phyloP scores from a whole-genome alignment of 192 early-diverging fungal species.

The Mortierella hygrophila region DNA sequence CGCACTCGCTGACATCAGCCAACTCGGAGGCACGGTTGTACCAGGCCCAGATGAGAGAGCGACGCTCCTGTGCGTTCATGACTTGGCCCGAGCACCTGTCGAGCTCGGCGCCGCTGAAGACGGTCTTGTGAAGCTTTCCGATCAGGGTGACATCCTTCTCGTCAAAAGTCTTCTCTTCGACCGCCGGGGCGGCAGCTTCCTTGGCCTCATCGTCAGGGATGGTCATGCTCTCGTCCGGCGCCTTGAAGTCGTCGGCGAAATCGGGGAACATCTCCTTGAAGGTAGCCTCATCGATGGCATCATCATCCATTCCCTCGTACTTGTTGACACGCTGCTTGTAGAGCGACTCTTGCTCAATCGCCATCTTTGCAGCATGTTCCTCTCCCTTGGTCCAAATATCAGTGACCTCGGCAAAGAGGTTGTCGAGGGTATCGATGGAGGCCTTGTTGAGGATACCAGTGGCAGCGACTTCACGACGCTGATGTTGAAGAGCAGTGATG shows the following conservation, averaged over 20 bases:
- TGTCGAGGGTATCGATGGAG: slow-evolving; percentile 61
- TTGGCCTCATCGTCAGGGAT: slow-evolving; percentile 52
- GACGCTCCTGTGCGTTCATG: slow-evolving; percentile 43
- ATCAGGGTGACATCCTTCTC: slow-evolving; percentile 63
- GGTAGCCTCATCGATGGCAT: slow-evolving; percentile 80
- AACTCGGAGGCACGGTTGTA: slow-evolving; percentile 63
- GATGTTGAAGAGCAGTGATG: slow-evolving; percentile 60
- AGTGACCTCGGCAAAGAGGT: slow-evolving; percentile 69
- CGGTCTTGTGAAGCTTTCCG: slow-evolving; percentile 62
- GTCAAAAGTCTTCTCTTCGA: slow-evolving; percentile 58
- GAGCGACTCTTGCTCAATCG: slow-evolving; percentile 64
- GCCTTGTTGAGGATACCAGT: slow-evolving; percentile 57
- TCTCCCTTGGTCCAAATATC: slow-evolving; percentile 74
- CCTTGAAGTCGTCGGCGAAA: slow-evolving; percentile 84
- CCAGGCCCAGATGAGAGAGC: slow-evolving; percentile 51
- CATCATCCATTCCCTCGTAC: slow-evolving; percentile 63
- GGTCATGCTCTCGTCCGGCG: slow-evolving; percentile 65
- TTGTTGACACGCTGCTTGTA: slow-evolving; percentile 68
- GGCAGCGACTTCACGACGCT: slow-evolving; percentile 50
- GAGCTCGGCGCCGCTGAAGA: slow-evolving; percentile 49
- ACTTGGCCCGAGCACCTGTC: slow-evolving; percentile 29
- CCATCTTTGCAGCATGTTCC: slow-evolving; percentile 64
- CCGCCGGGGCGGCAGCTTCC: slow-evolving; percentile 29
- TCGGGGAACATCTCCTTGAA: slow-evolving; percentile 87
- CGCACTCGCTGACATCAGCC: slow-evolving; percentile 55